A percentile compares a stretch with the other conserved stretches of the same genome.
phyloP scores from a whole-genome alignment of 805 yeast genomes.

The Lipomyces yamanashiensis region DNA sequence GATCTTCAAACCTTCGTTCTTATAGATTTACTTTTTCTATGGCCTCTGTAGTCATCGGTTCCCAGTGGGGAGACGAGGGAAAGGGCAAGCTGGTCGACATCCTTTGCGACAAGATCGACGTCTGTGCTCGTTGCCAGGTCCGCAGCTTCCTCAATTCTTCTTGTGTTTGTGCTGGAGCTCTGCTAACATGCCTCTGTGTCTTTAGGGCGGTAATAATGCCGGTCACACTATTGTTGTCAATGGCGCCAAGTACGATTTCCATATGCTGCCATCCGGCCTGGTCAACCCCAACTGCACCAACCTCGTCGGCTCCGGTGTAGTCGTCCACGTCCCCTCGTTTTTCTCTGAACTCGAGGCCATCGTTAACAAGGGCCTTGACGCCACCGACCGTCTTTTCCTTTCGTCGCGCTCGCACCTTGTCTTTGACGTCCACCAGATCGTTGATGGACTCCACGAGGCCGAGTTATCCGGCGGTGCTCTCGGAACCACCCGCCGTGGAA shows the following conservation, averaged over 20 bases:
- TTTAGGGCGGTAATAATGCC: constrained; percentile 95
- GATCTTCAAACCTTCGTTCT: not conserved
- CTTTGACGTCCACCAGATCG: constrained; percentile 96
- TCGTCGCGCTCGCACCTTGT: constrained; percentile 96
- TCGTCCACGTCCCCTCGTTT: constrained; percentile 90
- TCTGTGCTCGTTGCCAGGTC: constrained; percentile 85
- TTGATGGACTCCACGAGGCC: constrained; percentile 92
- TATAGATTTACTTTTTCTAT: not conserved
- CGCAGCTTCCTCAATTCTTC: not conserved
- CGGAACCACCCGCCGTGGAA: constrained; percentile 99
- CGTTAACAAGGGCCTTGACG: constrained; percentile 69
- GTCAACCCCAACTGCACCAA: constrained; percentile 91
- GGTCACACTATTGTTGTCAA: constrained; percentile 98
- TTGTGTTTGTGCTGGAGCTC: no score
- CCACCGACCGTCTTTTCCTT: constrained; percentile 77
- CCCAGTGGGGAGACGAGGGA: constrained; percentile 99
- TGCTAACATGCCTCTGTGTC: not conserved
- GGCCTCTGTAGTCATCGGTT: constrained; percentile 85
- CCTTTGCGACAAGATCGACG: constrained; percentile 91
- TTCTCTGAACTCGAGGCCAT: constrained; percentile 83
- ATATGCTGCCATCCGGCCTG: constrained; percentile 98
- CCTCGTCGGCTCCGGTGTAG: constrained; percentile 95
- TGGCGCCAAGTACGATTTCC: constrained; percentile 91
- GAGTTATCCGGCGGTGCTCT: constrained; percentile 83
- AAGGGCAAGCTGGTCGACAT: constrained; percentile 97